Evolutionary conservation across 2,329 filamentous ascomycete genomes (phyloP).

Genomic region (Stachybotrys elegans): DNA sequence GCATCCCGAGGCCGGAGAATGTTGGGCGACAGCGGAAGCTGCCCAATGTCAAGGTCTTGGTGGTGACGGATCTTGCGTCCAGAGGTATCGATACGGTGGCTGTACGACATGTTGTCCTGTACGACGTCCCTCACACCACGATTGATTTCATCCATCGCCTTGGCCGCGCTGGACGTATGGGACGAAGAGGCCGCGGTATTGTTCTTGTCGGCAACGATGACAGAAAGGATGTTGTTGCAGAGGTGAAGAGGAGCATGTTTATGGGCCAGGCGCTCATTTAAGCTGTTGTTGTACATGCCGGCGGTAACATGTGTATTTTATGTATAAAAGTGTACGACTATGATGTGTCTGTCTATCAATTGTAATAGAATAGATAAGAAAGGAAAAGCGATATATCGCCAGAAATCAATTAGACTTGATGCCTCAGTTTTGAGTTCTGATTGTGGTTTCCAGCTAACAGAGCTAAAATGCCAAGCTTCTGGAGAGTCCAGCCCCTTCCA

Average conservation of each 20-base stretch:
- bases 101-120: slow-evolving; percentile 86
- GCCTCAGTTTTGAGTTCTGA: too few relatives aligned
- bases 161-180: slow-evolving; percentile 89
- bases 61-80: slow-evolving; percentile 89
- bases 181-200: slow-evolving; percentile 79
- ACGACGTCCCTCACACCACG: slow-evolving; percentile 95
- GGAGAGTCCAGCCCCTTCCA: too few relatives aligned
- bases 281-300: too few relatives aligned
- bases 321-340: too few relatives aligned
- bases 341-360: too few relatives aligned
- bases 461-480: too few relatives aligned
- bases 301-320: too few relatives aligned
- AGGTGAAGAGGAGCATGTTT: slow-evolving; percentile 87
- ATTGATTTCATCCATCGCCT: slow-evolving; percentile 98
- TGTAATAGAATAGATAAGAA: too few relatives aligned
- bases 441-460: too few relatives aligned
- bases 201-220: slow-evolving; percentile 89
- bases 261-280: slow-evolving; percentile 74
- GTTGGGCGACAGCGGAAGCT: slow-evolving; percentile 45
- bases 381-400: too few relatives aligned
- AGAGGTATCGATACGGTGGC: slow-evolving; percentile 91
- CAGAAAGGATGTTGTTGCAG: slow-evolving; percentile 81
- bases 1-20: slow-evolving; percentile 21
- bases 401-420: too few relatives aligned
- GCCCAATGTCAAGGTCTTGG: slow-evolving; percentile 80